phyloP scores from a whole-genome alignment of 768 basidiomycete species.

The Dioszegia hungarica region DNA sequence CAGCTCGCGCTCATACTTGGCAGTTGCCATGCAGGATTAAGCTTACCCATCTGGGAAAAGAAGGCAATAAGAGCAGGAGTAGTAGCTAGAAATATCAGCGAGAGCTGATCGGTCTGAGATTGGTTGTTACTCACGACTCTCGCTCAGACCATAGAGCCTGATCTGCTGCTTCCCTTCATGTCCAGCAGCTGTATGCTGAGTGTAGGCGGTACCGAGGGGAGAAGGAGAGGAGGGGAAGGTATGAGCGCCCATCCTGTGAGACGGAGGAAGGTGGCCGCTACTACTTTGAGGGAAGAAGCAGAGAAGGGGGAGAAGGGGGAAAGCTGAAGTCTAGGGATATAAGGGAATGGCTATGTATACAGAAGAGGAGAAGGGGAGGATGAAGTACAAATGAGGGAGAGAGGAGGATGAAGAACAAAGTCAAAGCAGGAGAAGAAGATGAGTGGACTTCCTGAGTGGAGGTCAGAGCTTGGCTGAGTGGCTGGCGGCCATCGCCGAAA shows the following conservation, averaged over 20 bases:
- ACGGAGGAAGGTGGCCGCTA: too few species aligned
- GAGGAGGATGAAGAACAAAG: constrained; percentile 5
- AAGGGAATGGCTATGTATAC: too few species aligned
- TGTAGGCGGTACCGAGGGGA: neutral
- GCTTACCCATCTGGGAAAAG: constrained; percentile 25
- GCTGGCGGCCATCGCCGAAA: too few species aligned
- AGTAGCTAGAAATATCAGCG: constrained; percentile 14
- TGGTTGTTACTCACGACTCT: neutral
- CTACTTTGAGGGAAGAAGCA: too few species aligned
- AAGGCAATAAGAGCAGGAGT: constrained; percentile 17
- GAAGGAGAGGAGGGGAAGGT: neutral
- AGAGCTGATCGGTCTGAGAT: neutral
- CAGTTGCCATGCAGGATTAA: neutral
- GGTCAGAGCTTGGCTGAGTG: neutral
- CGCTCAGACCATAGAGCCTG: neutral
- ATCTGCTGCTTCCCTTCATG: neutral
- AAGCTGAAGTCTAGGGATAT: too few species aligned
- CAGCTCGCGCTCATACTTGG: neutral
- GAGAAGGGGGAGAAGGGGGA: too few species aligned
- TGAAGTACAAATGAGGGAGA: constrained; percentile 4
- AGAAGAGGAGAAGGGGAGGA: neutral
- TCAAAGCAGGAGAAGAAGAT: neutral
- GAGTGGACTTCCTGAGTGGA: neutral
- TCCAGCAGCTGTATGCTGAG: neutral
- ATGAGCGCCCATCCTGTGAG: too few species aligned